phyloP scores from a whole-genome alignment of 768 basidiomycete species.

The Boletus reticuloceps region DNA sequence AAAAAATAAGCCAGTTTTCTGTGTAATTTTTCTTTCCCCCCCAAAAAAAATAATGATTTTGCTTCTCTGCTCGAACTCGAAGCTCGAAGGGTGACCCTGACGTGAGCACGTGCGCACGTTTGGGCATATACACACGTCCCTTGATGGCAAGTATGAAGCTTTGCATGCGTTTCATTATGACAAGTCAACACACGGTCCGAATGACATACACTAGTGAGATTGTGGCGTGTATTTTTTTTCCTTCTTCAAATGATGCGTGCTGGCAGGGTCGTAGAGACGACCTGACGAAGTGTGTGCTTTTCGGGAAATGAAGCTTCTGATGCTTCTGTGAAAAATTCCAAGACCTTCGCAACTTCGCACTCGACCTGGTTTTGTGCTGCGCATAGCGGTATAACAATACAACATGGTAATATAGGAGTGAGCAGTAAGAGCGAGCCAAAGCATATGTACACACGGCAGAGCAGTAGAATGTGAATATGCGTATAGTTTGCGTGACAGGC shows the following conservation, averaged over 20 bases:
- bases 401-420: constrained; percentile 19
- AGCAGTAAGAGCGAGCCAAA: constrained; percentile 4
- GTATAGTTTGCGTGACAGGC: constrained; percentile 17
- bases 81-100: neutral
- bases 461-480: constrained; percentile 17
- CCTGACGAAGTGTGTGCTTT: neutral
- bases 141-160: neutral
- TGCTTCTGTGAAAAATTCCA: constrained; percentile 1
- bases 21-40: constrained; percentile 7
- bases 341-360: neutral
- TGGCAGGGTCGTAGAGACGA: constrained; percentile 12
- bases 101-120: neutral
- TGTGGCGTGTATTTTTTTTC: neutral
- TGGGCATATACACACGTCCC: neutral
- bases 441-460: constrained; percentile 14
- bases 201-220: neutral
- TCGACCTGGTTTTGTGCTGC: neutral
- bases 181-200: neutral
- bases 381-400: constrained; percentile 18
- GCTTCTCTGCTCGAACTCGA: no score
- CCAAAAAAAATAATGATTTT: no score
- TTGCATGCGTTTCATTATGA: constrained; percentile 8
- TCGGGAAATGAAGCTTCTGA: constrained; percentile 13
- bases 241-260: constrained; percentile 5
- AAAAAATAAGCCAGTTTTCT: constrained; percentile 54